Evolutionary conservation across 2,329 filamentous ascomycete species (phyloP).

Genomic region (Bipolaris zeicola): DNA sequence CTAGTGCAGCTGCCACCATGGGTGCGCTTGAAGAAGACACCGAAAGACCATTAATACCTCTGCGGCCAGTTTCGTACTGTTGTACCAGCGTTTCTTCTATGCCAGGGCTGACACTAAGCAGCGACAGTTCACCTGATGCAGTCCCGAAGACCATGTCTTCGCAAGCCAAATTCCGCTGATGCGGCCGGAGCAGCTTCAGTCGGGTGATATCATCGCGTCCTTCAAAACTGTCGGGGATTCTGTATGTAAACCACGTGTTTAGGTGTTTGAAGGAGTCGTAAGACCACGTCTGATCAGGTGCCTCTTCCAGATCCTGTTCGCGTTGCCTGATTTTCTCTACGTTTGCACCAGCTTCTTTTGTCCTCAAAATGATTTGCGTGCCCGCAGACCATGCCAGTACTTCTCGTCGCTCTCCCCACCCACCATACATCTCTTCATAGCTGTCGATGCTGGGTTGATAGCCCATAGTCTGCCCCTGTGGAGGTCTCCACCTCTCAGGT

Average conservation of each 20-base stretch:
- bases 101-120: slow-evolving; percentile 29
- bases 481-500: slow-evolving; percentile 48
- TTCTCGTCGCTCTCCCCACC: slow-evolving; percentile 56
- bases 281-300: slow-evolving; percentile 27
- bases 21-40: slow-evolving; percentile 50
- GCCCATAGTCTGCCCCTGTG: slow-evolving; percentile 60
- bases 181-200: slow-evolving; percentile 58
- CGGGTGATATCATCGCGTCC: slow-evolving; percentile 65
- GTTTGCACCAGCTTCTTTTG: slow-evolving; percentile 51
- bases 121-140: slow-evolving; percentile 59
- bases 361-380: slow-evolving; percentile 59
- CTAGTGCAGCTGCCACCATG: slow-evolving; percentile 59
- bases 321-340: slow-evolving; percentile 30
- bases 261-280: slow-evolving; percentile 43
- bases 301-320: slow-evolving; percentile 3
- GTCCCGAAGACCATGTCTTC: slow-evolving; percentile 62
- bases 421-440: slow-evolving; percentile 56
- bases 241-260: slow-evolving; percentile 59
- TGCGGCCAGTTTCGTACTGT: slow-evolving; percentile 51
- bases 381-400: slow-evolving; percentile 66
- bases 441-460: slow-evolving; percentile 65
- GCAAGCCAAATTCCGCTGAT: slow-evolving; percentile 43
- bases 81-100: slow-evolving; percentile 19
- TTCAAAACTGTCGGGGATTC: slow-evolving; percentile 56
- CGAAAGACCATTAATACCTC: slow-evolving; percentile 56